These are phyloP conservation scores for Salvia rosmarinus DNA, from an alignment of 257 asterid species.

Conservation along the genomic window DNA sequence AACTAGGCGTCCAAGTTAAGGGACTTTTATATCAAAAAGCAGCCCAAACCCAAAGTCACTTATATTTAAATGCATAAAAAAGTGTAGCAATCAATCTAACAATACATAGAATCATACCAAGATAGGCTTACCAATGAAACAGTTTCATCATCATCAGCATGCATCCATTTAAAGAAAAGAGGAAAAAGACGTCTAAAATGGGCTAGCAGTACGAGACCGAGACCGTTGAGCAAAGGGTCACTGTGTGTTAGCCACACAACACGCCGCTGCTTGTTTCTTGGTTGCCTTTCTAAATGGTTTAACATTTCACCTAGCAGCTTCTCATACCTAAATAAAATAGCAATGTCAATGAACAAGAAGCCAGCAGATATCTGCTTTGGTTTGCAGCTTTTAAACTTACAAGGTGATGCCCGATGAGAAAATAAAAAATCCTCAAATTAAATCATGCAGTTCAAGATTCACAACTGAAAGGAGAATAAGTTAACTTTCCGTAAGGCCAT, in stretches of 20 bases:
- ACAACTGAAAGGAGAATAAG: neutral
- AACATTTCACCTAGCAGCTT: constrained; percentile 83
- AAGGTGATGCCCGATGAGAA: neutral
- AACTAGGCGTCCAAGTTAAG: neutral
- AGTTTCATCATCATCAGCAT: constrained; percentile 87
- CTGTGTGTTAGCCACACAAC: constrained; percentile 73
- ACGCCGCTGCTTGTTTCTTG: constrained; percentile 82
- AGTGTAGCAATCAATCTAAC: neutral
- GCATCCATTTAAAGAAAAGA: constrained; percentile 91
- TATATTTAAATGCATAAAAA: constrained; percentile 11
- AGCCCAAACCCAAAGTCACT: too few relatives aligned
- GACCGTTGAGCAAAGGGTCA: constrained; percentile 66
- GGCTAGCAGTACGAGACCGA: constrained; percentile 75
- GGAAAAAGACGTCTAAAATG: constrained; percentile 88
- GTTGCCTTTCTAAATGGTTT: constrained; percentile 90
- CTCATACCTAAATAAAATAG: constrained; percentile 64
- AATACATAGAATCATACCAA: neutral
- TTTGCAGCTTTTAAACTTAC: constrained; percentile 7
- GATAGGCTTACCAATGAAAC: constrained; percentile 66
- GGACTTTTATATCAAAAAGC: too few relatives aligned
- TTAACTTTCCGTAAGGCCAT: neutral
- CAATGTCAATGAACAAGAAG: constrained; percentile 9
- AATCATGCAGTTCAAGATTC: neutral
- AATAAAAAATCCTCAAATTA: constrained; percentile 7
- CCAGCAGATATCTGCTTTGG: constrained; percentile 1